Percentiles rank a stretch among this genome's conserved stretches.
Evolutionary conservation across 345 rosid species (phyloP).

Genomic region (Bruguiera gymnorhiza): DNA sequence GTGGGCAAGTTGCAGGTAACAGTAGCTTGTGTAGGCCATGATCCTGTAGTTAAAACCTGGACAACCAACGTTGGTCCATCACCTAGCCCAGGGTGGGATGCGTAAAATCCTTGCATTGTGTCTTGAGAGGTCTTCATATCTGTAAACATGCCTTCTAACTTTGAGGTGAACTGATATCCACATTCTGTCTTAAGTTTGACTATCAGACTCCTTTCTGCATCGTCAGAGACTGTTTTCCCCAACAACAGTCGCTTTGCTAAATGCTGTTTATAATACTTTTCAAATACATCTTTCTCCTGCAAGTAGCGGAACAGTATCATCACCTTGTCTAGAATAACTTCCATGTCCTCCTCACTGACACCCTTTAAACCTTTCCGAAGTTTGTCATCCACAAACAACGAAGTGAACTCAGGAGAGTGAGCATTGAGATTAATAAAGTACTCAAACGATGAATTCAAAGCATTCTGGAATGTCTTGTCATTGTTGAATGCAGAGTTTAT

Average conservation of each 20-base stretch:
- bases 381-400: conserved; percentile 92
- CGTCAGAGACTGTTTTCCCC: conserved; percentile 89
- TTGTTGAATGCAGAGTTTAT: conserved; percentile 68
- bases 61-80: conserved; percentile 88
- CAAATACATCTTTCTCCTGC: conserved; percentile 97
- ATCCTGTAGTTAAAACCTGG: conserved; percentile 93
- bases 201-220: conserved; percentile 92
- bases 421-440: conserved; percentile 83
- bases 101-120: conserved; percentile 77
- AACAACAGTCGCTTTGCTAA: conserved; percentile 92
- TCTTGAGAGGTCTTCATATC: conserved; percentile 99
- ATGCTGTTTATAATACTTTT: conserved; percentile 98
- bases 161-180: conserved; percentile 95
- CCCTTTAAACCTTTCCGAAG: conserved; percentile 91
- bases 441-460: conserved; percentile 87
- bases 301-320: conserved; percentile 98
- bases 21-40: conserved; percentile 94
- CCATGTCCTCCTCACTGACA: conserved; percentile 87
- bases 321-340: conserved; percentile 88
- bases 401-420: conserved; percentile 94
- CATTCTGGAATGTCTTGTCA: conserved; percentile 96
- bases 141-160: conserved; percentile 97
- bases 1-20: conserved; percentile 84
- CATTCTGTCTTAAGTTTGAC: conserved; percentile 97
- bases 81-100: conserved; percentile 65